Base-by-base conservation (phyloP, 495 filamentous ascomycete genomes). In the Coniosporium apollinis region DNA sequence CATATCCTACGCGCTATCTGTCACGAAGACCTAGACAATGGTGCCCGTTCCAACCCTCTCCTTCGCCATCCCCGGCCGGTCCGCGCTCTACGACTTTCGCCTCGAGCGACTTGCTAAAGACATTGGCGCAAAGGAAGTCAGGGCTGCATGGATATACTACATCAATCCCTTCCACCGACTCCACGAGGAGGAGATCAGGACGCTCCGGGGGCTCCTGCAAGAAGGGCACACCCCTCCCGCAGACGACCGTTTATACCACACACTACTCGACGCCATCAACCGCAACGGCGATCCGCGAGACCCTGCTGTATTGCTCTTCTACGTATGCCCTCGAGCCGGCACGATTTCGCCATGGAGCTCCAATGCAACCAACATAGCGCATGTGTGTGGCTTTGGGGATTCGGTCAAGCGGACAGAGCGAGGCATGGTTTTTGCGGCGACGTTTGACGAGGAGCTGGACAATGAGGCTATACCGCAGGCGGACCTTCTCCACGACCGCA, bases 321-420 rank as follows among this genome's bases (percentile, higher is more conserved):
- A 82, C 49, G 66, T 94, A 30, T 70, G 67, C 22, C 89, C 87
- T 8, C 70, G 89, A 33, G 65, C 64, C 19, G 76, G 74, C 26
- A 93, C 86, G 22, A 84, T 92, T 43, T 94, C 84, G 24, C 89
- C 89, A 57, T 97, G 89, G 89, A 93, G 82, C 52, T 91, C 86
- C 33, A 83, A 94, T 50, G 89, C 87, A 24, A 94, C 87, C 24
- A 83, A 73, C 47, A 94, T 96, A 53, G 76, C 86, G 24, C 72
- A 85, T 37, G 86, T 93, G n/a, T 94, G 86, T 54, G 84, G 80
- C 15, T 58, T 94, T 30, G 67, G 70, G 39, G 61, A 72, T 16
- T 59, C 66, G 28, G 69, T 94, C 24, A 69, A 79, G 51, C 74
- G 86, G 28, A 82, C 96, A 38, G 89, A 97, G 62, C 70, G 91